These are phyloP conservation scores for Sabuloglossum arenarium DNA, from an alignment of 495 filamentous ascomycete genomes.

Conservation along the genomic window DNA sequence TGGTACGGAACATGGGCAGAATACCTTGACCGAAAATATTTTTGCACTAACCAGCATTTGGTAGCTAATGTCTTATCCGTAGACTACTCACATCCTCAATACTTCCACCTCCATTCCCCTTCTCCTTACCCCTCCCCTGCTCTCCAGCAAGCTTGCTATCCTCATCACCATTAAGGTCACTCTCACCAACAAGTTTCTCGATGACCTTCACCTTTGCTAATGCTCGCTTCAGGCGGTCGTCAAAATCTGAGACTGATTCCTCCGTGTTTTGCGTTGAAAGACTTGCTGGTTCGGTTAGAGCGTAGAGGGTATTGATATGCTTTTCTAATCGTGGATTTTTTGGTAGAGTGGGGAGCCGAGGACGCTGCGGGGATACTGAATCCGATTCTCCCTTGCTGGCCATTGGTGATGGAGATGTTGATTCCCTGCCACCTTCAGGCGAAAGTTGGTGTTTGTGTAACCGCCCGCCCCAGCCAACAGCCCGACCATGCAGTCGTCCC, in stretches of 20 bases:
- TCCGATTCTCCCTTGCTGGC: neutral
- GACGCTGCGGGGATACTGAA: neutral
- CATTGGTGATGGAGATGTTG: neutral
- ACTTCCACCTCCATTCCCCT: constrained; percentile 21
- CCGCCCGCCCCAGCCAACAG: constrained; percentile 57
- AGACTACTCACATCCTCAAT: constrained; percentile 27
- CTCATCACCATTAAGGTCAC: neutral
- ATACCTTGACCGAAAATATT: too few relatives aligned
- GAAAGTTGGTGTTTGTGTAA: constrained; percentile 22
- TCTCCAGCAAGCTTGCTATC: neutral
- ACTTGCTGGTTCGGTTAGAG: constrained; percentile 59
- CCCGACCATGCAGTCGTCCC: constrained; percentile 63
- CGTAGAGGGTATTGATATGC: constrained; percentile 50
- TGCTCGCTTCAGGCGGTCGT: constrained; percentile 63
- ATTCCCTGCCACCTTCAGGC: neutral
- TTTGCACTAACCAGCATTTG: too few relatives aligned
- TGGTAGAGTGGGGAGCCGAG: constrained; percentile 22
- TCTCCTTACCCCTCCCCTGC: constrained; percentile 15
- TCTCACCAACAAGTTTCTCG: constrained; percentile 46
- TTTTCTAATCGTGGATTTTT: constrained; percentile 43
- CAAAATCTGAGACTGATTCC: constrained; percentile 65
- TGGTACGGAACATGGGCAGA: too few relatives aligned
- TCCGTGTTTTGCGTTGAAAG: constrained; percentile 61
- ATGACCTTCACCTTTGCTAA: constrained; percentile 65
- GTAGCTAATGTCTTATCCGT: neutral